These are phyloP conservation scores for Talaromyces albobiverticillius DNA, from an alignment of 2,329 filamentous ascomycete species.

Conservation along the genomic window DNA sequence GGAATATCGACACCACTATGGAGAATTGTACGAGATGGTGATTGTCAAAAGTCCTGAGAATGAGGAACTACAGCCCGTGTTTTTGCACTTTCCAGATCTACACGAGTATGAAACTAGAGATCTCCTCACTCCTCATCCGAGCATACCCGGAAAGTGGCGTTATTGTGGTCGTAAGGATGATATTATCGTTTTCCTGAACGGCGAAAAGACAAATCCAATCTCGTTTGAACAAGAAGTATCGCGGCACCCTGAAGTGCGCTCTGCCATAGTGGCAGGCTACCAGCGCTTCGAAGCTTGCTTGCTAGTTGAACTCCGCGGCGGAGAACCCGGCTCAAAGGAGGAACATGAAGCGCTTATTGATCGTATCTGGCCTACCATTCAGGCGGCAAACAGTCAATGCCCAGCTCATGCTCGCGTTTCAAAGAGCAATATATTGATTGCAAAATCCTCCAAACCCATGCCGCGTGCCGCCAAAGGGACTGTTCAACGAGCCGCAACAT, in stretches of 20 bases:
- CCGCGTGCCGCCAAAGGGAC: constrained; percentile 9
- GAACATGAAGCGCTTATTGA: constrained; percentile 2
- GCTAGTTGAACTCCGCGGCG: constrained; percentile 2
- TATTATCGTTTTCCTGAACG: constrained; percentile 14
- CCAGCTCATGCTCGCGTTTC: constrained; percentile 8
- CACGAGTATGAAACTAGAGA: constrained; percentile 10
- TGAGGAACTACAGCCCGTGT: constrained; percentile 7
- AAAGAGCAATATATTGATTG: constrained; percentile 4
- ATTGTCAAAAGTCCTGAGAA: constrained; percentile 2
- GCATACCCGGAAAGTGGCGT: constrained; percentile 10
- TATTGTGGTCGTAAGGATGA: constrained; percentile 15
- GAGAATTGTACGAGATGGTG: constrained; percentile 7
- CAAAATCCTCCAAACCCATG: constrained; percentile 2
- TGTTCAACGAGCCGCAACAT: constrained; percentile 6
- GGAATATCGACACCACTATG: constrained; percentile 8
- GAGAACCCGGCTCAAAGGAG: neutral
- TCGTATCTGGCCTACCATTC: constrained; percentile 1
- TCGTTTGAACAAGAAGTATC: constrained; percentile 12
- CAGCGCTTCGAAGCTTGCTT: constrained; percentile 13
- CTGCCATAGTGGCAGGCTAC: constrained; percentile 6
- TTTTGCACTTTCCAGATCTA: constrained; percentile 8
- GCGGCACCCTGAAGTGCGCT: constrained; percentile 1
- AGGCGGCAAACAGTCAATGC: constrained; percentile 7
- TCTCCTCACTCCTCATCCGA: constrained; percentile 13
- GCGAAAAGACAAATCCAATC: constrained; percentile 14